These are phyloP conservation scores for Cytospora paraplurivora DNA, from an alignment of 2,329 filamentous ascomycete genomes.

Conservation along the genomic window DNA sequence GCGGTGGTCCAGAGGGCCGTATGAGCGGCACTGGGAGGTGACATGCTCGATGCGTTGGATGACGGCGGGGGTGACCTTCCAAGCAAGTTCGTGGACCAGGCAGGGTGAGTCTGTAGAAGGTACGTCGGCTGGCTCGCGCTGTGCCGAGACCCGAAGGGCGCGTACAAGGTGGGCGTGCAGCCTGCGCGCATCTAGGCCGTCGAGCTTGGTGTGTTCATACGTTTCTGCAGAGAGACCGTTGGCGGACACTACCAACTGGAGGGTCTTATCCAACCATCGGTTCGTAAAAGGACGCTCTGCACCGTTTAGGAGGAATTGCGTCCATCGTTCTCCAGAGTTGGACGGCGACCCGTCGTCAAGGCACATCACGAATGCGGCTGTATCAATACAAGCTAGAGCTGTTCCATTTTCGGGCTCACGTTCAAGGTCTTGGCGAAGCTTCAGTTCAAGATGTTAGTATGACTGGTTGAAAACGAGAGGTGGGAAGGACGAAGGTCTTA, in stretches of 20 bases:
- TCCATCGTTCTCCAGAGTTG: not conserved
- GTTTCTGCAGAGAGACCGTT: conserved; percentile 28
- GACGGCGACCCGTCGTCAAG: conserved; percentile 22
- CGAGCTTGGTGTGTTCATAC: conserved; percentile 30
- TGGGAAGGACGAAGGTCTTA: no score
- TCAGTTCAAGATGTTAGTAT: no score
- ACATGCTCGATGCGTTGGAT: no score
- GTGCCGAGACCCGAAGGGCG: conserved; percentile 3
- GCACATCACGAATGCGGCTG: conserved; percentile 29
- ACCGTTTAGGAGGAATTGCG: conserved; percentile 8
- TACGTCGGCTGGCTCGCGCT: no score
- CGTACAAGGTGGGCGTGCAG: conserved; percentile 23
- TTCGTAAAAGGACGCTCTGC: not conserved
- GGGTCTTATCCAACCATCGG: conserved; percentile 30
- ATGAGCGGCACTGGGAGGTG: no score
- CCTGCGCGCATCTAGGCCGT: conserved; percentile 25
- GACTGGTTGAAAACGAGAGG: no score
- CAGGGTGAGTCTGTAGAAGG: not conserved
- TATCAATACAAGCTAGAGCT: conserved; percentile 19
- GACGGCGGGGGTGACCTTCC: no score
- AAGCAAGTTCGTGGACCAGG: not conserved
- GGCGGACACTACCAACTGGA: conserved; percentile 28
- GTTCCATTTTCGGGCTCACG: conserved; percentile 7
- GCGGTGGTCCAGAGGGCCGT: conserved; percentile 22
- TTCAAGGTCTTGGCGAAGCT: no score